phyloP scores from a whole-genome alignment of 305 asterid species.

The Fraxinus angustifolia region DNA sequence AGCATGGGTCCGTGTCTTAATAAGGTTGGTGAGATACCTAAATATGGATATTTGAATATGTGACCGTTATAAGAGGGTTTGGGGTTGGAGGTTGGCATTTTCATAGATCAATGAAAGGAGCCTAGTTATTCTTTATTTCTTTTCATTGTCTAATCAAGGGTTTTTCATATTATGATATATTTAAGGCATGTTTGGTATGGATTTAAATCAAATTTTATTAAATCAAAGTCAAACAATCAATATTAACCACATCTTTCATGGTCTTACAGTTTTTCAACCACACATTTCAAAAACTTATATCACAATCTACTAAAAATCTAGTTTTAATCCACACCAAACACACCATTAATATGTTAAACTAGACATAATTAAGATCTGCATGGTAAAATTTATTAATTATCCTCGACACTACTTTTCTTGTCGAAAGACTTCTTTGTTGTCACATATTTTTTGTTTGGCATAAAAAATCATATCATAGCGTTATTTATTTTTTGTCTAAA shows the following conservation, averaged over 20 bases:
- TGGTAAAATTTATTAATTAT: too few relatives aligned
- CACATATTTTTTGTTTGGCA: not conserved
- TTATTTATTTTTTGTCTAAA: too few relatives aligned
- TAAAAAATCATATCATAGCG: not conserved
- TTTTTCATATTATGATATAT: too few relatives aligned
- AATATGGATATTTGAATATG: constrained; percentile 19
- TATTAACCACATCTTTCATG: too few relatives aligned
- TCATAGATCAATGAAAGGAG: not conserved
- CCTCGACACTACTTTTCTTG: not conserved
- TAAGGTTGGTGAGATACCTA: constrained; percentile 9
- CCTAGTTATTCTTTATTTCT: not conserved
- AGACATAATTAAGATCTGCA: not conserved
- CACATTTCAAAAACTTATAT: too few relatives aligned
- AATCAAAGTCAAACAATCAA: too few relatives aligned
- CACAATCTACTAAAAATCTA: too few relatives aligned
- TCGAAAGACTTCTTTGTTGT: not conserved
- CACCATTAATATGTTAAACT: not conserved
- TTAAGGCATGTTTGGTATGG: too few relatives aligned
- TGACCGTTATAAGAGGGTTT: constrained; percentile 29
- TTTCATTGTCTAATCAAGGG: not conserved
- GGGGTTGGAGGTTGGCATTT: not conserved
- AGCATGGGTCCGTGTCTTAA: not conserved
- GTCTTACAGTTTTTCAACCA: too few relatives aligned
- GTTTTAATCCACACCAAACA: too few relatives aligned
- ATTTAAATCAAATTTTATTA: too few relatives aligned